These are phyloP conservation scores for Sarcomyxa edulis DNA, from an alignment of 768 basidiomycete species.

Conservation along the genomic window DNA sequence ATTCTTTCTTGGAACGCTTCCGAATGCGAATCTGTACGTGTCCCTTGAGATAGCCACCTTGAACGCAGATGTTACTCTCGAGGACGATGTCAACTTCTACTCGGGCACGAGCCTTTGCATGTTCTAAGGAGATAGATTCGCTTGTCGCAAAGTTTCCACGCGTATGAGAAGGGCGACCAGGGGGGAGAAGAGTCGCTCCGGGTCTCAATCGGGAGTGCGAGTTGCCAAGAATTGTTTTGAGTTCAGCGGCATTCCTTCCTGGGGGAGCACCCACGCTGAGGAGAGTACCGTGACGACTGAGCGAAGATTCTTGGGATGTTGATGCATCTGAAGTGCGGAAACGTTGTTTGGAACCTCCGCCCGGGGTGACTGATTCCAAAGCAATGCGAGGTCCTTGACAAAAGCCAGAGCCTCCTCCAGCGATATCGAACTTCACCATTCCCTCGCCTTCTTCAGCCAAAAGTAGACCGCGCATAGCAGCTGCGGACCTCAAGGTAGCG, in stretches of 20 bases:
- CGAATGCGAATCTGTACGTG: slow-evolving; percentile 61
- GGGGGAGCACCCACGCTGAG: slow-evolving; percentile 46
- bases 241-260: slow-evolving; percentile 47
- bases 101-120: slow-evolving; percentile 66
- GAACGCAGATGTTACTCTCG: slow-evolving; percentile 69
- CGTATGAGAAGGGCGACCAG: slow-evolving; percentile 13
- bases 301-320: slow-evolving; percentile 11
- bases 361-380: slow-evolving; percentile 23
- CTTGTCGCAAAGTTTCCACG: slow-evolving; percentile 8
- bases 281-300: slow-evolving; percentile 46
- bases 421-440: slow-evolving; percentile 39
- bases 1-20: slow-evolving; percentile 47
- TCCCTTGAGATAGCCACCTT: slow-evolving; percentile 73
- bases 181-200: slow-evolving; percentile 40
- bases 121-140: slow-evolving; percentile 50
- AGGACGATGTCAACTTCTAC: slow-evolving; percentile 81
- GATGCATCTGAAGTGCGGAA: not conserved
- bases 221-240: slow-evolving; percentile 61
- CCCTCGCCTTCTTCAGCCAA: slow-evolving; percentile 42
- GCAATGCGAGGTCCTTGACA: slow-evolving; percentile 34
- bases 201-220: slow-evolving; percentile 49
- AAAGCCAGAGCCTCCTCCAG: slow-evolving; percentile 30
- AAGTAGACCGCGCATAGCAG: slow-evolving; percentile 42
- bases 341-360: slow-evolving; percentile 14
- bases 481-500: slow-evolving; percentile 23